These are phyloP conservation scores for Antitrichia curtipendula DNA, from an alignment of 225 moss, liverwort and hornwort species.

Conservation along the genomic window DNA sequence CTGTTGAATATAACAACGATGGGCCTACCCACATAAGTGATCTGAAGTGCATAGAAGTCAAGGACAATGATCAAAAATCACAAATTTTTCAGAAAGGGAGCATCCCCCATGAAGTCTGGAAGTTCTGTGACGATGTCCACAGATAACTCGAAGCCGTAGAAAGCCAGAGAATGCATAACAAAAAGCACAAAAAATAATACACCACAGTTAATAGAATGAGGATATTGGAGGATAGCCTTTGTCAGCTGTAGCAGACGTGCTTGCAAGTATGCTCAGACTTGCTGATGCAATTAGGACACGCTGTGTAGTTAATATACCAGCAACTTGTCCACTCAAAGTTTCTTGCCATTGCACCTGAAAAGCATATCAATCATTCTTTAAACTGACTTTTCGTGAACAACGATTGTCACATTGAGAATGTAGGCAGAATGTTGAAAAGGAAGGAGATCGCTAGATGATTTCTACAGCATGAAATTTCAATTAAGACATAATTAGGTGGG, in stretches of 20 bases:
- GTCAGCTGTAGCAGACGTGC: slow-evolving; percentile 68
- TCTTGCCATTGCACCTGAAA: slow-evolving; percentile 94
- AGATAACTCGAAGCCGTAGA: not conserved
- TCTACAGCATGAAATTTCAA: not conserved
- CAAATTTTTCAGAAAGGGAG: not conserved
- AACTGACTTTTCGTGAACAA: not conserved
- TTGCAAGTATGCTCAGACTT: slow-evolving; percentile 73
- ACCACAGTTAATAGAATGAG: slow-evolving; percentile 13
- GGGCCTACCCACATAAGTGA: slow-evolving; percentile 97
- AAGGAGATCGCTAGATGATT: not conserved
- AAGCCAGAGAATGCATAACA: not conserved
- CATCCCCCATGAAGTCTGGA: not conserved
- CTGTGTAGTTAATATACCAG: slow-evolving; percentile 92
- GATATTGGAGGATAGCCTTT: slow-evolving; percentile 99
- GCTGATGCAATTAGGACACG: slow-evolving; percentile 85
- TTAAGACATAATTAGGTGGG: not conserved
- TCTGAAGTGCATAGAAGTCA: slow-evolving; percentile 75
- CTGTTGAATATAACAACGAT: slow-evolving; percentile 89
- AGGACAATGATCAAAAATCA: slow-evolving; percentile 2
- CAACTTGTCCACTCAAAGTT: slow-evolving; percentile 91
- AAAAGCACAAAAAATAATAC: not conserved
- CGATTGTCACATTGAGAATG: not conserved
- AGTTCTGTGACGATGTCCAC: not conserved
- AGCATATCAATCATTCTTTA: not conserved
- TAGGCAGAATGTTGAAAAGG: not conserved